Evolutionary conservation across 805 yeast genomes (phyloP), one percentile per base, ranked within the genome.

Genomic region (Candida pseudofarinosa): DNA sequence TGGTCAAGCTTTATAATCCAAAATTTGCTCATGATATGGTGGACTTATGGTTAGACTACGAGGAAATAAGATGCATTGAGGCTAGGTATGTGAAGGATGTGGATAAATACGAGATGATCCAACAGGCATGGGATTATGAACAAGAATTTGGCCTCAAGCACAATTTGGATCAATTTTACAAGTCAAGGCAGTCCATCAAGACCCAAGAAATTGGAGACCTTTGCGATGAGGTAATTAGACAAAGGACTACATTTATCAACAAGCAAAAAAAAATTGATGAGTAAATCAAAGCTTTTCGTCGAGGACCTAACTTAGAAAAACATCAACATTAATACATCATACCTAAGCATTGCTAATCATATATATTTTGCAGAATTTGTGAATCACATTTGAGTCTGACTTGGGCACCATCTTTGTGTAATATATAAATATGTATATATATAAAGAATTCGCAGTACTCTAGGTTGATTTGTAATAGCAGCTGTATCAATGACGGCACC

Each of bases 71-170:
- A 51, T 79, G 83, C 35, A 60, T 79, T 19, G 98, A 91, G 62
- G 96, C 97, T 10, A 73, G 82, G 42, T 87, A 88, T 52, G 97
- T 91, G 49, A 91, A 91, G 67, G 97, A 91, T 63, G 80, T 93
- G 47, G 98, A 91, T 64, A 91, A 91, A 71, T 85, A 79, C 58
- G 97, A 89, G 65, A 78, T 89, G 78, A 71, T 86, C 50, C 76
- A 85, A 51, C 88, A 87, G 67, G 83, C 90, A 33, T 80, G 80
- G 74, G 87, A 89, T 62, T 91, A 90, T 59, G 96, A 88, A 67
- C 82, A 80, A 52, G 69, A 71, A 49, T 76, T 71, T 52, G 74
- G 80, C 8, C 77, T 80, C 35, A 63, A 62, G 40, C 76, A 76
- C 47, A 81, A 79, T 52, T 72, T 91, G 46, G 69, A 73, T 39